Evolutionary conservation across 2,329 filamentous ascomycete species (phyloP), one percentile per base, ranked within the genome.

Genomic region (Harringtonia lauricola): DNA sequence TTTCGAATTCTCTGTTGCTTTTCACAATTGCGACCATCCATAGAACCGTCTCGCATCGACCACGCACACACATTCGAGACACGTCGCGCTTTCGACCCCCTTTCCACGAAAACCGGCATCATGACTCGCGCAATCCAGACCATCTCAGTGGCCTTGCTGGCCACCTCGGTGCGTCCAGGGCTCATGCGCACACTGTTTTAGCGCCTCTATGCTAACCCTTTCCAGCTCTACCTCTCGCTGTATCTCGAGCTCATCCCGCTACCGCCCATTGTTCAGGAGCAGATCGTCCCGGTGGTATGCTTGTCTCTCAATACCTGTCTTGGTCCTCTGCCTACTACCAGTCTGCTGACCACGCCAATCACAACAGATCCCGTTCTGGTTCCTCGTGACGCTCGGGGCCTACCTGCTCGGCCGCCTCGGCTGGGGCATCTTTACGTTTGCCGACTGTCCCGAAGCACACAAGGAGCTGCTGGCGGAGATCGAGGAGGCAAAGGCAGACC

Each of bases 61-160:
- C 36, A 8, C 15, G 9, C 9, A 30, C 21, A 18, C 13, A 8
- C n/a, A 4, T n/a, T 3, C 8, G 8, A 22, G 2, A 17, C 17
- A 6, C 36, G 36, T 21, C 18, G 28, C 18, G 28, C 17, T 15
- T 26, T 26, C 24, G 24, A 26, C 24, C 24, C 24, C 24, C 18
- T 36, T 36, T 13, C 13, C 15, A 6, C 7, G 14, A 5, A 8
- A 14, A 26, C 5, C 8, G 21, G 54, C 66, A 81, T 52, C 51
- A 96, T 96, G 92, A 95, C 92, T 54, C 87, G 89, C 66, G 92
- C 92, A 19, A 82, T 86, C 63, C 89, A 96, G 66, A 90, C 86
- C 52, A 81, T 95, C 60, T 94, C 88, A 49, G 74, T 95, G 58
- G 82, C 80, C 58, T 79, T 95, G 57, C 75, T 95, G 55, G 76